phyloP scores from a whole-genome alignment of 768 basidiomycete species.

The Filobasidium wieringae region DNA sequence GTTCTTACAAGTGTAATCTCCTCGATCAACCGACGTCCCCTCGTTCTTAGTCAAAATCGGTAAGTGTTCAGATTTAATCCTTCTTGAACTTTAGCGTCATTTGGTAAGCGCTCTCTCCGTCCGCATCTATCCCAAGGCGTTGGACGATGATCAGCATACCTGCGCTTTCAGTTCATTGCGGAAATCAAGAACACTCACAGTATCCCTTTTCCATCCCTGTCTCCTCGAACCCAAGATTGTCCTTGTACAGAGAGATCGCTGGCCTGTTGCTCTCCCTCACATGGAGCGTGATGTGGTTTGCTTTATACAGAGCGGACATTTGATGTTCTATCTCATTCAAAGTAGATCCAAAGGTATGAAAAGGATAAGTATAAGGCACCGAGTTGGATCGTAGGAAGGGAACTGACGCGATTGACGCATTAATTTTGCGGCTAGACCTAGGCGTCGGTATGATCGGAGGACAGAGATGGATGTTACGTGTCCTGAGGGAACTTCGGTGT shows the following conservation, averaged over 20 bases:
- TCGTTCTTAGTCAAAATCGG: too few relatives aligned
- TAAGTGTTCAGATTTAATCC: slow-evolving; percentile 1
- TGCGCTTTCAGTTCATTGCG: background rate
- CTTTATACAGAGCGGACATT: slow-evolving; percentile 78
- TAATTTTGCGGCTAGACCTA: slow-evolving; percentile 83
- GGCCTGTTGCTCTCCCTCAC: slow-evolving; percentile 92
- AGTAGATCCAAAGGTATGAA: background rate
- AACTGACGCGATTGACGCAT: slow-evolving; percentile 82
- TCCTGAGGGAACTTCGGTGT: slow-evolving; percentile 56
- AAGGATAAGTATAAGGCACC: background rate
- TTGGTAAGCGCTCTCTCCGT: slow-evolving; percentile 87
- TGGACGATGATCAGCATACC: background rate
- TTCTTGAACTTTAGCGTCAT: slow-evolving; percentile 54
- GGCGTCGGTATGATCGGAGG: slow-evolving; percentile 71
- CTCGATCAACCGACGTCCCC: too few relatives aligned
- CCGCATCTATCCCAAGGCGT: slow-evolving; percentile 53
- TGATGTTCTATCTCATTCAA: slow-evolving; percentile 56
- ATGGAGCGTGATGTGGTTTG: slow-evolving; percentile 72
- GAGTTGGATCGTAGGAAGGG: slow-evolving; percentile 12
- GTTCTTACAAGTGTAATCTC: too few relatives aligned
- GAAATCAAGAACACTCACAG: slow-evolving; percentile 49
- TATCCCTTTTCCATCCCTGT: slow-evolving; percentile 77
- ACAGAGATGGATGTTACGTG: slow-evolving; percentile 97
- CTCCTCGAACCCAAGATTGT: slow-evolving; percentile 79
- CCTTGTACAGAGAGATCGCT: slow-evolving; percentile 74